Percentiles rank a stretch among this genome's conserved stretches.
These are phyloP conservation scores for Pugionium dolabratum DNA, from an alignment of 345 rosid species.

Conservation along the genomic window DNA sequence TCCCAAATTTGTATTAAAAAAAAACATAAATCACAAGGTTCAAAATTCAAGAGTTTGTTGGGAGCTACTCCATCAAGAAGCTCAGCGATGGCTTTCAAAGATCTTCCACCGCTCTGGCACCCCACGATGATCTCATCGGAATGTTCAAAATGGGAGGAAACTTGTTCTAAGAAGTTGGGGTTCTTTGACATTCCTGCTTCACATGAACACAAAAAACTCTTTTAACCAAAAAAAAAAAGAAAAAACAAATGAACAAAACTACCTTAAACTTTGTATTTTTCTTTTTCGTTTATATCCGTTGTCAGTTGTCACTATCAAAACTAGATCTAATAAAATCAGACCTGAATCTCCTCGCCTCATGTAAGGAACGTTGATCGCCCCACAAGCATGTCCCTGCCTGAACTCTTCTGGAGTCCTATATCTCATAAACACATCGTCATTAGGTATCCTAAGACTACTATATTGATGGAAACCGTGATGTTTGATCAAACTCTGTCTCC, in stretches of 20 bases:
- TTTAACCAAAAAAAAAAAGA: background rate
- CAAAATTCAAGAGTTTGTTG: conserved; percentile 2
- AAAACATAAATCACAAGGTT: background rate
- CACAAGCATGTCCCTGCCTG: conserved; percentile 69
- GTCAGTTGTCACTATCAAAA: no score
- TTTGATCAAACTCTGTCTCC: no score
- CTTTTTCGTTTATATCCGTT: no score
- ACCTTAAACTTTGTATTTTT: no score
- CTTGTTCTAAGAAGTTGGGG: conserved; percentile 59
- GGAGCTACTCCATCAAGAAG: conserved; percentile 62
- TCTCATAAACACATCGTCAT: background rate
- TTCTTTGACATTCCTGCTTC: conserved; percentile 71
- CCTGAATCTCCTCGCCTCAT: conserved; percentile 72
- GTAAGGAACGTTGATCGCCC: conserved; percentile 80
- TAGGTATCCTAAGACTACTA: no score
- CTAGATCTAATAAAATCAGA: background rate
- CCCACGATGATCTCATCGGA: conserved; percentile 76
- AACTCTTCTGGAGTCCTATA: conserved; percentile 72
- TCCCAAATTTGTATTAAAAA: background rate
- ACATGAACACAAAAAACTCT: background rate
- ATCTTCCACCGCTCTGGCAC: conserved; percentile 71
- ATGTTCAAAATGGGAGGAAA: conserved; percentile 51
- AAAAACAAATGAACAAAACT: background rate
- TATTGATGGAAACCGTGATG: no score
- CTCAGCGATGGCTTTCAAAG: conserved; percentile 68